phyloP scores from a whole-genome alignment of 2,329 filamentous ascomycete genomes.

The Monosporascus sp. region DNA sequence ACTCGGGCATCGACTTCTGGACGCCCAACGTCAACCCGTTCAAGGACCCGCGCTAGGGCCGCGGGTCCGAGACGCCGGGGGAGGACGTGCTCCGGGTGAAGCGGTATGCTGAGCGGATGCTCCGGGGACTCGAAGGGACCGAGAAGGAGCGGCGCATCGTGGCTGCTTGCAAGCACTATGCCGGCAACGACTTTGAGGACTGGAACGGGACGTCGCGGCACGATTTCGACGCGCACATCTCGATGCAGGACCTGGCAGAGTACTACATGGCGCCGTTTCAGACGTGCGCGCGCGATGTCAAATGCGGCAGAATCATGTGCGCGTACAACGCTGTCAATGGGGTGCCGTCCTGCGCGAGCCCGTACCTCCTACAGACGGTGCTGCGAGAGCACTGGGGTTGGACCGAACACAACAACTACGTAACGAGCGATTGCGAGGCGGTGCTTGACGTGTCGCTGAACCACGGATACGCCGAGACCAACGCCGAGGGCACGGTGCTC shows the following conservation, averaged over 20 bases:
- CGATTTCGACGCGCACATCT: slow-evolving; percentile 51
- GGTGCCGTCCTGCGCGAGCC: slow-evolving; percentile 55
- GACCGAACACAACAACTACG: slow-evolving; percentile 53
- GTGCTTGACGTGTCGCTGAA: slow-evolving; percentile 49
- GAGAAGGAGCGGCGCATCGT: slow-evolving; percentile 32
- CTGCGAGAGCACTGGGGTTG: slow-evolving; percentile 33
- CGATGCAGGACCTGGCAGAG: slow-evolving; percentile 57
- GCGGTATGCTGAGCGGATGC: slow-evolving; percentile 46
- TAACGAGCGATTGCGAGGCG: slow-evolving; percentile 62
- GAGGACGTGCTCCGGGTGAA: slow-evolving; percentile 48
- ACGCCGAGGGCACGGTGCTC: slow-evolving; percentile 27
- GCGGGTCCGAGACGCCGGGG: slow-evolving; percentile 55
- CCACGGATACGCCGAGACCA: slow-evolving; percentile 30
- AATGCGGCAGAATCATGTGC: slow-evolving; percentile 54
- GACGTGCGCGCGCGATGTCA: slow-evolving; percentile 52
- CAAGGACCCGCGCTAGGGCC: slow-evolving; percentile 57
- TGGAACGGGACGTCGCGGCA: slow-evolving; percentile 39
- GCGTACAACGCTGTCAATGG: slow-evolving; percentile 62
- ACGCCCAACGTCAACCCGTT: slow-evolving; percentile 65
- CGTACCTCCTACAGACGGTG: slow-evolving; percentile 36
- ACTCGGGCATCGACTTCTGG: slow-evolving; percentile 53
- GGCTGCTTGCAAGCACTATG: slow-evolving; percentile 55
- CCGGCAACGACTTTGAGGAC: slow-evolving; percentile 50
- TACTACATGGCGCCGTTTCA: slow-evolving; percentile 64
- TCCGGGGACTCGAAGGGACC: slow-evolving; percentile 37